phyloP scores from a whole-genome alignment of 2,329 filamentous ascomycete genomes.

The Pyrenophora graminea region DNA sequence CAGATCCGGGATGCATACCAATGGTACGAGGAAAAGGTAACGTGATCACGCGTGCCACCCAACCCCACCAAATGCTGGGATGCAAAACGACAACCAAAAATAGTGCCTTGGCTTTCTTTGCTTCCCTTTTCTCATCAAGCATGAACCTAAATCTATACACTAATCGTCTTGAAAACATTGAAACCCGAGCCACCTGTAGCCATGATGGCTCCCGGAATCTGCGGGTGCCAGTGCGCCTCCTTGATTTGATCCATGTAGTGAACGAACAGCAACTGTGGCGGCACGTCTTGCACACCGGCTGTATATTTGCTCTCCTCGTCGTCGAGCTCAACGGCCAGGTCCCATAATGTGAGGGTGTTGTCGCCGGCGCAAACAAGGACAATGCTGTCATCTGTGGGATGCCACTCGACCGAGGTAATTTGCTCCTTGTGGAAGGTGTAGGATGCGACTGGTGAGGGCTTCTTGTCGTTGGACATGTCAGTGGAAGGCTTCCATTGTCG shows the following conservation, averaged over 20 bases:
- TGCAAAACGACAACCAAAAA: no score
- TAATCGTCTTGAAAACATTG: conserved; percentile 53
- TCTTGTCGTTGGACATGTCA: conserved; percentile 51
- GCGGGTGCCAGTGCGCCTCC: conserved; percentile 96
- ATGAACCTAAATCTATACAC: conserved; percentile 33
- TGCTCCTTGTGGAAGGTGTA: conserved; percentile 97
- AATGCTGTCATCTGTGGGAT: conserved; percentile 95
- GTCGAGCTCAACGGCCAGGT: conserved; percentile 93
- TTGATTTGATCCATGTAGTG: conserved; percentile 95
- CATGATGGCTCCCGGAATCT: conserved; percentile 87
- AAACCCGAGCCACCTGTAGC: conserved; percentile 89
- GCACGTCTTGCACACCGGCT: conserved; percentile 84
- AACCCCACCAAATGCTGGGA: no score
- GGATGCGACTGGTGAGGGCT: conserved; percentile 80
- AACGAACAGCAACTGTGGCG: conserved; percentile 92
- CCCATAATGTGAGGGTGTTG: conserved; percentile 94
- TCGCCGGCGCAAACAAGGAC: conserved; percentile 90
- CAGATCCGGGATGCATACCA: no score
- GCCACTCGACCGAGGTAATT: conserved; percentile 95
- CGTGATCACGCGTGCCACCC: no score
- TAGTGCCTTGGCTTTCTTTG: not conserved
- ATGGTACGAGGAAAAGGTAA: no score
- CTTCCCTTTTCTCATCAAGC: not conserved
- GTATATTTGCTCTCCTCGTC: conserved; percentile 95
- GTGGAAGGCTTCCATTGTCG: conserved; percentile 83